Evolutionary conservation across 176 grass and related monocot species (phyloP).

Genomic region (Musa acuminata): DNA sequence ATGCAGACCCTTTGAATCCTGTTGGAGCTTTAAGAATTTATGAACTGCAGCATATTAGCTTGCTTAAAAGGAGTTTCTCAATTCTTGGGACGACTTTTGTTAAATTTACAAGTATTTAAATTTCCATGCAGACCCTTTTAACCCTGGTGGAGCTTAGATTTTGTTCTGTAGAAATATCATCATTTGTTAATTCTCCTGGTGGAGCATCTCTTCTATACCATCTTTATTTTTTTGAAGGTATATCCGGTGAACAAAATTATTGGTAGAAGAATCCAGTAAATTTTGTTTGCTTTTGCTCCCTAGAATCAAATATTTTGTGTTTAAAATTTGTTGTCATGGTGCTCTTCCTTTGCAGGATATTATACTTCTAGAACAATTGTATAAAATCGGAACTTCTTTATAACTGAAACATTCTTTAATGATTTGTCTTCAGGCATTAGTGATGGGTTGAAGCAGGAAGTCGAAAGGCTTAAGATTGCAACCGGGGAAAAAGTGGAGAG

Average conservation of each 20-base stretch:
- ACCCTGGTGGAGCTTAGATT: not conserved
- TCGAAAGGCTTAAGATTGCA: slow-evolving; percentile 12
- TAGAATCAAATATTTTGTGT: not conserved
- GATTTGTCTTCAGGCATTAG: not conserved
- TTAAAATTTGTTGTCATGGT: not conserved
- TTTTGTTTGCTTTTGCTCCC: not conserved
- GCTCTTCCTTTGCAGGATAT: not conserved
- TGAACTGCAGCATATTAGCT: too few species aligned
- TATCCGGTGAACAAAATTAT: not conserved
- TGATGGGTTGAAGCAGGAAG: slow-evolving; percentile 2
- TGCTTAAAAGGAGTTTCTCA: too few species aligned
- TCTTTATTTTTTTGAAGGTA: not conserved
- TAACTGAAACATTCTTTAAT: not conserved
- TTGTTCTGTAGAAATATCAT: not conserved
- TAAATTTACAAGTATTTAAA: too few species aligned
- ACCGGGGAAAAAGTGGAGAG: not conserved
- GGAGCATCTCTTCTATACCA: not conserved
- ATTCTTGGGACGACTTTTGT: too few species aligned
- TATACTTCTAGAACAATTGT: not conserved
- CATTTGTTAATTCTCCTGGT: not conserved
- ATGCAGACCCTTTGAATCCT: too few species aligned
- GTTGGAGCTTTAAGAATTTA: not conserved
- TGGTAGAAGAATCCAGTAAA: not conserved
- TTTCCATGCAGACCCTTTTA: too few species aligned
- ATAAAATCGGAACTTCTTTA: not conserved